phyloP scores from a whole-genome alignment of 371 early-diverging fungal genomes.

The Saksenaea vasiformis region DNA sequence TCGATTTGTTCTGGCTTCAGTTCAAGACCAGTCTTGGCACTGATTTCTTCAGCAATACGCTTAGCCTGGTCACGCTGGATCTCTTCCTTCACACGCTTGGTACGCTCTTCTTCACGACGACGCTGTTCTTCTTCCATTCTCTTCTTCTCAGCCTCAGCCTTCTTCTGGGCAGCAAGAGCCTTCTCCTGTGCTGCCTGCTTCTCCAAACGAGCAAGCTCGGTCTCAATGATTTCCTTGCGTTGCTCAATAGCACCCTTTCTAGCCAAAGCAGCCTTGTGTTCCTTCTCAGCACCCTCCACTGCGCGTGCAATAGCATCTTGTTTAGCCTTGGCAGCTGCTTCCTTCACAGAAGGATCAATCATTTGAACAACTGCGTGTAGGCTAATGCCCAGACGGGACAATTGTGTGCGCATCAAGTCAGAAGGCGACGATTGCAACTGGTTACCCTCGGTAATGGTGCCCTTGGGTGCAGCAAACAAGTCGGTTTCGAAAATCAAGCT shows the following conservation, averaged over 20 bases:
- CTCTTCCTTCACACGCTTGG: slow-evolving; percentile 75
- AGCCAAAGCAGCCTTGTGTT: slow-evolving; percentile 77
- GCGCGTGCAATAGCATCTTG: slow-evolving; percentile 68
- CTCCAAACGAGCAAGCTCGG: slow-evolving; percentile 74
- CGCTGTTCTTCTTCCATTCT: slow-evolving; percentile 85
- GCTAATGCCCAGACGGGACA: slow-evolving; percentile 75
- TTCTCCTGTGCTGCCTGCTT: slow-evolving; percentile 80
- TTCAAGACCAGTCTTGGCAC: slow-evolving; percentile 79
- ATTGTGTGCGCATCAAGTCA: slow-evolving; percentile 85
- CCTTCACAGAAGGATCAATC: slow-evolving; percentile 79
- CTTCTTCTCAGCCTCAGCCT: slow-evolving; percentile 85
- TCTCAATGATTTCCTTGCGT: slow-evolving; percentile 91
- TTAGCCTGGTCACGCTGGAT: slow-evolving; percentile 85
- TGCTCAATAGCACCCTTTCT: slow-evolving; percentile 89
- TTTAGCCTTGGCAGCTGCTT: slow-evolving; percentile 64
- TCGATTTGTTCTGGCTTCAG: slow-evolving; percentile 85
- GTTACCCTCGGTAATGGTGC: slow-evolving; percentile 77
- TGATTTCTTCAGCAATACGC: slow-evolving; percentile 86
- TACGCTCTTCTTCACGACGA: slow-evolving; percentile 84
- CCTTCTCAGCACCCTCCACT: slow-evolving; percentile 73
- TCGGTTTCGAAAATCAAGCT: slow-evolving; percentile 91
- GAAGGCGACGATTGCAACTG: slow-evolving; percentile 87
- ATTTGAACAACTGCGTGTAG: slow-evolving; percentile 83
- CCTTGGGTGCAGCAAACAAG: slow-evolving; percentile 73
- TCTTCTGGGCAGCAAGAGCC: slow-evolving; percentile 70